Conservation (phyloP, 129 eudicot species). For the Cynara cardunculus region DNA sequence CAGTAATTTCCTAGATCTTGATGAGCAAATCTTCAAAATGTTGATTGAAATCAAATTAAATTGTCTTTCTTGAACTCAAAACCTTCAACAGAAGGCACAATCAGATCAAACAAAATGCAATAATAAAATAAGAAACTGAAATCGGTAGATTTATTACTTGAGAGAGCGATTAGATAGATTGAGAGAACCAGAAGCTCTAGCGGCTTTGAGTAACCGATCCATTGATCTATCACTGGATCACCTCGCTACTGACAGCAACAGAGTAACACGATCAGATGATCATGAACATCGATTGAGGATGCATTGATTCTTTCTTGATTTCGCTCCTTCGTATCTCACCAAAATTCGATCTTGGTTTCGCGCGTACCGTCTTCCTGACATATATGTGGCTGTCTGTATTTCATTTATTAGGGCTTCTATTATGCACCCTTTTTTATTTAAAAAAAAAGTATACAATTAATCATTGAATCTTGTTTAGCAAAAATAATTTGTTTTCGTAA, state of each 20-base stretch:
- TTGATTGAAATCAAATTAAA: not conserved
- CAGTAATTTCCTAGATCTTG: not conserved
- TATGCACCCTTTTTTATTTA: not conserved
- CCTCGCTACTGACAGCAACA: not conserved
- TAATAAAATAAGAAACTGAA: not conserved
- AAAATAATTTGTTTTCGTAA: no score
- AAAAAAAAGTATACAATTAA: no score
- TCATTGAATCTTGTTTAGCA: no score
- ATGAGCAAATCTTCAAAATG: not conserved
- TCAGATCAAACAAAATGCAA: not conserved
- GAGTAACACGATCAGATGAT: not conserved
- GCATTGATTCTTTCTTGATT: constrained; percentile 11
- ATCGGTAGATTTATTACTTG: constrained; percentile 35
- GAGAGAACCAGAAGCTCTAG: constrained; percentile 90
- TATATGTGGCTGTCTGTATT: not conserved
- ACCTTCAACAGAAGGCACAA: not conserved
- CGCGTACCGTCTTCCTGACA: not conserved
- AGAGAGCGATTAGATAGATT: constrained; percentile 93
- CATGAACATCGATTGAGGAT: constrained; percentile 10
- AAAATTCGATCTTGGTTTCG: constrained; percentile 14
- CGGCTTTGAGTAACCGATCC: constrained; percentile 91
- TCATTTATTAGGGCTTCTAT: not conserved
- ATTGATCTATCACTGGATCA: constrained; percentile 29
- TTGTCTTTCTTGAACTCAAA: not conserved
- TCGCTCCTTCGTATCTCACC: not conserved